A percentile compares a stretch with the other conserved stretches of the same genome.
These are phyloP conservation scores for Panicum virgatum DNA, from an alignment of 202 grass and related monocot genomes.

Conservation along the genomic window DNA sequence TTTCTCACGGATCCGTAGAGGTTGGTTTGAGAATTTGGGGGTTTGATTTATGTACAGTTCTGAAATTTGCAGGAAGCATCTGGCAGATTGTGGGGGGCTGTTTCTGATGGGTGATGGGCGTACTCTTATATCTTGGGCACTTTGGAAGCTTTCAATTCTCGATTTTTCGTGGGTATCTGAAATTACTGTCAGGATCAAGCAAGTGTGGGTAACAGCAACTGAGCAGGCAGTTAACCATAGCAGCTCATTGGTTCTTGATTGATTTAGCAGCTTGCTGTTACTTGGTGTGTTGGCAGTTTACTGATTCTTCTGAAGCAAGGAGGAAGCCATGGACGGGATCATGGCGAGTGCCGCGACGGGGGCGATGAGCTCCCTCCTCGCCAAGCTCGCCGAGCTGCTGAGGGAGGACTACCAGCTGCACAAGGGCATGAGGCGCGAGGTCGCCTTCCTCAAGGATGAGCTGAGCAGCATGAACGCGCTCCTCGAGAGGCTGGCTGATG, in stretches of 20 bases:
- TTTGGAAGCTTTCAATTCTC: not conserved
- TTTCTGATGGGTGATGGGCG: not conserved
- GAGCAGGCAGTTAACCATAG: not conserved
- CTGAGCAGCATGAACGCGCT: constrained; percentile 47
- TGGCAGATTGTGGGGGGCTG: not conserved
- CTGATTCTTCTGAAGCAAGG: not conserved
- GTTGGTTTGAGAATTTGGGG: not conserved
- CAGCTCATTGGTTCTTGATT: not conserved
- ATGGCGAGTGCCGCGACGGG: constrained; percentile 43
- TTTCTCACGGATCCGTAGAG: not conserved
- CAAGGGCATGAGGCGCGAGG: constrained; percentile 9
- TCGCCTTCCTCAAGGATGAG: constrained; percentile 38
- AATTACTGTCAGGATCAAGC: not conserved
- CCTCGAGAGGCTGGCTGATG: constrained; percentile 24
- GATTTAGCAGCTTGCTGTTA: not conserved
- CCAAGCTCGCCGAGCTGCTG: constrained; percentile 39
- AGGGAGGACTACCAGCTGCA: constrained; percentile 33
- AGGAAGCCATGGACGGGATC: constrained; percentile 26
- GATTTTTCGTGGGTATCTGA: not conserved
- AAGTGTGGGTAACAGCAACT: not conserved
- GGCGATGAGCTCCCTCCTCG: constrained; percentile 41
- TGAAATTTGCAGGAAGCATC: not conserved
- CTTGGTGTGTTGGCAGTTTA: not conserved
- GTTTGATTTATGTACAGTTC: not conserved
- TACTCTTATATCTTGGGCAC: not conserved